Percentiles rank a stretch among this genome's conserved stretches.
phyloP scores from a whole-genome alignment of 2,329 filamentous ascomycete species.

The Xylariaceae sp. region DNA sequence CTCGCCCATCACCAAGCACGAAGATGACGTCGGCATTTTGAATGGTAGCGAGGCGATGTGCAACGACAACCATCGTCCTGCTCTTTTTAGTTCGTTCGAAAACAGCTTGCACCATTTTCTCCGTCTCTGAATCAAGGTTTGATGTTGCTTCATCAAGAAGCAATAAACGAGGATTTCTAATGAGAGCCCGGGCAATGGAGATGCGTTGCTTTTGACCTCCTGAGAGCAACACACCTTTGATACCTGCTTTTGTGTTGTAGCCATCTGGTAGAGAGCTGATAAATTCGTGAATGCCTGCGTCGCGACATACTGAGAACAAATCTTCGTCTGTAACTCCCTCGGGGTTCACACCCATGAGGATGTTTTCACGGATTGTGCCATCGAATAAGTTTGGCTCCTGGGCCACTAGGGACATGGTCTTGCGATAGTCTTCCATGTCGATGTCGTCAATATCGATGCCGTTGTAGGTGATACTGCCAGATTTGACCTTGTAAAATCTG shows the following conservation, averaged over 20 bases:
- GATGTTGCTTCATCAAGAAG: constrained; percentile 71
- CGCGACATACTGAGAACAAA: constrained; percentile 48
- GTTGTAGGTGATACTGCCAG: constrained; percentile 62
- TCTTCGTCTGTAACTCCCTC: constrained; percentile 46
- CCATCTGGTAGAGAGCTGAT: constrained; percentile 63
- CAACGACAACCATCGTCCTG: constrained; percentile 68
- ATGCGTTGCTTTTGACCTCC: constrained; percentile 69
- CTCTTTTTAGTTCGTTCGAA: constrained; percentile 60
- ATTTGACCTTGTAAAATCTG: constrained; percentile 62
- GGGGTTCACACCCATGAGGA: constrained; percentile 59
- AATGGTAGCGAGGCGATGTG: constrained; percentile 71
- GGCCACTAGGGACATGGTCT: constrained; percentile 63
- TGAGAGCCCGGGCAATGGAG: constrained; percentile 67
- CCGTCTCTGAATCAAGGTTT: constrained; percentile 56
- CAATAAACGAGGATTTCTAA: constrained; percentile 59
- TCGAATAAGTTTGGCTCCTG: constrained; percentile 72
- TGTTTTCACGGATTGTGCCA: constrained; percentile 58
- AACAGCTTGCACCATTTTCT: constrained; percentile 56
- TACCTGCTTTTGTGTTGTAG: constrained; percentile 65
- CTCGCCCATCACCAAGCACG: constrained; percentile 63
- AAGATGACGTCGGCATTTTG: constrained; percentile 76
- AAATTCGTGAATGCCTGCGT: constrained; percentile 68
- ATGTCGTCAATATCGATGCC: constrained; percentile 54
- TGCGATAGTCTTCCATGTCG: constrained; percentile 58
- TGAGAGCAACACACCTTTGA: constrained; percentile 60